Evolutionary conservation across 2,329 filamentous ascomycete species (phyloP).

Genomic region (Karstenula rhodostoma): DNA sequence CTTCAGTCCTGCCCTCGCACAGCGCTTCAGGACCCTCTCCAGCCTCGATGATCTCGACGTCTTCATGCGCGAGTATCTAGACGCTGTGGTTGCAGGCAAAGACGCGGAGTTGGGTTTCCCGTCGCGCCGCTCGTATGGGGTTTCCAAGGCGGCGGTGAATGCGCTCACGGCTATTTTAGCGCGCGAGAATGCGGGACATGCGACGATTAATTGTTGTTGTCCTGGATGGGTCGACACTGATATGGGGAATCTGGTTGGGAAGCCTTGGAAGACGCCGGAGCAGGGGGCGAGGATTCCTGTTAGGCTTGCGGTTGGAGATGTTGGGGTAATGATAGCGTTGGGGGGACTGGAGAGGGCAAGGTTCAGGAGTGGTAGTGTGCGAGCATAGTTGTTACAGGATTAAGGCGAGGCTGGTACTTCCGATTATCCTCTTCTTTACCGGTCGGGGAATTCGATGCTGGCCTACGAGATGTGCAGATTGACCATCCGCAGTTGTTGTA

Average conservation of each 20-base stretch:
- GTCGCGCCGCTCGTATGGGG: background rate
- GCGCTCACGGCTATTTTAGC: background rate
- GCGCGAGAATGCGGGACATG: background rate
- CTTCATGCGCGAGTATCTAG: background rate
- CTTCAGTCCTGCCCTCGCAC: background rate
- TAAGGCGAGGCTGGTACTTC: too few relatives aligned
- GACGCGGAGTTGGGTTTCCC: background rate
- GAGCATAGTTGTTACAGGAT: too few relatives aligned
- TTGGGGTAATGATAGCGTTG: constrained; percentile 22
- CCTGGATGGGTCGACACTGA: constrained; percentile 34
- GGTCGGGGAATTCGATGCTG: background rate
- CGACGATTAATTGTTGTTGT: constrained; percentile 28
- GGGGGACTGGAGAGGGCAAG: constrained; percentile 21
- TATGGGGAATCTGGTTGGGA: constrained; percentile 32
- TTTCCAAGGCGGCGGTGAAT: constrained; percentile 1
- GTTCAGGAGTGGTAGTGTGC: constrained; percentile 19
- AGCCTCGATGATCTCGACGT: background rate
- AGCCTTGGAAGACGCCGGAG: constrained; percentile 28
- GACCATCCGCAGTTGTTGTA: background rate
- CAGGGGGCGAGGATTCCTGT: constrained; percentile 25
- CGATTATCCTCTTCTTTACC: too few relatives aligned
- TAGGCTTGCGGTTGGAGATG: constrained; percentile 25
- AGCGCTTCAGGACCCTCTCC: background rate
- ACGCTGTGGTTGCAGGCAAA: background rate
- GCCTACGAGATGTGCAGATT: background rate